Evolutionary conservation across 139 green algal species (phyloP).

Genomic region (Eudorina sp.): DNA sequence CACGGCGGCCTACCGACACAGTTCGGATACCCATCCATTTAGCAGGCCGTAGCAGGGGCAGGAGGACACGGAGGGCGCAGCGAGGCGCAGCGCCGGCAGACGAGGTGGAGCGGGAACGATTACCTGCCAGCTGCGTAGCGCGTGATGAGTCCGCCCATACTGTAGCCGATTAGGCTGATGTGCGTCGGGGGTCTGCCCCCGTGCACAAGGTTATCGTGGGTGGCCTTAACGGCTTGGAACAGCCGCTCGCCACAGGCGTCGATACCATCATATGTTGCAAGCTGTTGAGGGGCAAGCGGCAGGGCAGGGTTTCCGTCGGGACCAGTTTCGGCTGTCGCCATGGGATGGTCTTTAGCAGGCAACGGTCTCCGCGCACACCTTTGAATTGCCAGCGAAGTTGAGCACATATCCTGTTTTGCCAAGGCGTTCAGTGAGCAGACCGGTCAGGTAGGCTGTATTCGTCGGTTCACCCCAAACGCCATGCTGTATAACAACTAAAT

Average conservation of each 20-base stretch:
- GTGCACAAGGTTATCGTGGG: background rate
- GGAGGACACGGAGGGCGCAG: too few relatives aligned
- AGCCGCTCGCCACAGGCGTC: slow-evolving; percentile 41
- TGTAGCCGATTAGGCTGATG: slow-evolving; percentile 51
- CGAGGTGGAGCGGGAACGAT: too few relatives aligned
- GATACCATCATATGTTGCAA: slow-evolving; percentile 47
- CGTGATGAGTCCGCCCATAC: slow-evolving; percentile 47
- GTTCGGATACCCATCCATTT: too few relatives aligned
- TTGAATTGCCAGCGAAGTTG: background rate
- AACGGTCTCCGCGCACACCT: too few relatives aligned
- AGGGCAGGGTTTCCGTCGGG: too few relatives aligned
- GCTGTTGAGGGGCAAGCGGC: slow-evolving; percentile 7
- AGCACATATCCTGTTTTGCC: background rate
- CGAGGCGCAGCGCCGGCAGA: too few relatives aligned
- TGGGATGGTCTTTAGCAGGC: too few relatives aligned
- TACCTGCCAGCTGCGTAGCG: slow-evolving; percentile 45
- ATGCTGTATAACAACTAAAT: slow-evolving; percentile 47
- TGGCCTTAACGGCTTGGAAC: background rate
- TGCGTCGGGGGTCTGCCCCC: slow-evolving; percentile 9
- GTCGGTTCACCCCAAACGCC: slow-evolving; percentile 39
- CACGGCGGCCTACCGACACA: too few relatives aligned
- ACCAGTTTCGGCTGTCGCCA: too few relatives aligned
- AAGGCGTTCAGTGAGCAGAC: background rate
- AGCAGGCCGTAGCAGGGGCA: too few relatives aligned
- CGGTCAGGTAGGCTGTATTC: background rate